Conservation (phyloP, 2,329 filamentous ascomycete species). For the Colletotrichum orbiculare region DNA sequence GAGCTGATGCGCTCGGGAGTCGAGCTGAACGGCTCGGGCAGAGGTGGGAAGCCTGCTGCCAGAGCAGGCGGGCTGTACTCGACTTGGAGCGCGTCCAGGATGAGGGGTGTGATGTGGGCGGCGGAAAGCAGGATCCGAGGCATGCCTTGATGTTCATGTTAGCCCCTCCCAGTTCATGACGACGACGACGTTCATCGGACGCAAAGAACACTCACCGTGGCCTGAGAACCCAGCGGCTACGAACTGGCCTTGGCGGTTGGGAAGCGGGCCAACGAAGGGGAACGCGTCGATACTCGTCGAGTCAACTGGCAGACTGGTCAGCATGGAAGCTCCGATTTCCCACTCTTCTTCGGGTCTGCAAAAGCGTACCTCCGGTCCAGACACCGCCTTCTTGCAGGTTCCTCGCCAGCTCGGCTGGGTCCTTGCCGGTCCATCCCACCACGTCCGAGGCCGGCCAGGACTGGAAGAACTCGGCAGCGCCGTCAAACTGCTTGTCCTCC, state of each 20-base stretch:
- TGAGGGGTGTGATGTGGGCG: not conserved
- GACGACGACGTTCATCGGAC: no score
- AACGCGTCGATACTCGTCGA: conserved; percentile 14
- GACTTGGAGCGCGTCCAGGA: not conserved
- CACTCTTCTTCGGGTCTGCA: no score
- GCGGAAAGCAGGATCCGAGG: conserved; percentile 5
- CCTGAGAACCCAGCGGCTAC: not conserved
- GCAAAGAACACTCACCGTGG: not conserved
- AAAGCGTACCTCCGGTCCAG: conserved; percentile 3
- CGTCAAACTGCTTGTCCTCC: conserved; percentile 3
- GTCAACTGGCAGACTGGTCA: not conserved
- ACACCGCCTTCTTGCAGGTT: not conserved
- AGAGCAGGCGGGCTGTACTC: not conserved
- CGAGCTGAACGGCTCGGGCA: not conserved
- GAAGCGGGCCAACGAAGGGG: conserved; percentile 1
- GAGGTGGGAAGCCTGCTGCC: not conserved
- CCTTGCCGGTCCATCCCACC: not conserved
- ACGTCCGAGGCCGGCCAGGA: conserved; percentile 6
- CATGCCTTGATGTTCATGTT: not conserved
- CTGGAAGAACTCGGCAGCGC: not conserved
- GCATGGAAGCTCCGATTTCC: no score
- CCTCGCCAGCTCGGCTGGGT: not conserved
- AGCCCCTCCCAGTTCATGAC: not conserved
- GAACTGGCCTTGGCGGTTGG: conserved; percentile 1
- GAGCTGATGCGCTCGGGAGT: not conserved